Evolutionary conservation across 192 early-diverging fungal species (phyloP), one percentile per base, ranked within the genome.

Genomic region (Rhizophagus clarus): DNA sequence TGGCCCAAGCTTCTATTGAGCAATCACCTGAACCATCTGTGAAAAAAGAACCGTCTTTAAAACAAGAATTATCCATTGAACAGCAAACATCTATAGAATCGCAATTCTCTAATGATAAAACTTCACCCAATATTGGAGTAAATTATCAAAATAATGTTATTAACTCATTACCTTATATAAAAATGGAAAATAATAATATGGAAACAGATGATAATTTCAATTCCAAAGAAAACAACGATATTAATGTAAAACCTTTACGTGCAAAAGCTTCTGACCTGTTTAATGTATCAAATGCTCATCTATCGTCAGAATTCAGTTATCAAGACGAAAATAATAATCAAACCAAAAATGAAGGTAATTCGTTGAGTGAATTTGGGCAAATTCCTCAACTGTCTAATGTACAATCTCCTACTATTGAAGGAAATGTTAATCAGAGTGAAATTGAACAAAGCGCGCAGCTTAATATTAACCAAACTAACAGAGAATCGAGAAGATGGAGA

Each of bases 401-500:
- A 62, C 61, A 62, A 62, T 24, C 63, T 31, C 29, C 63, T 70
- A n/a, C 37, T 24, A 34, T 37, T 56, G 24, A 56, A 61, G 49
- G 34, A 17, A 60, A 75, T 56, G 37, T 49, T 17, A 24, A 26
- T 7, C 31, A 74, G 26, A 49, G 12, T n/a, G 37, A 77, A 45
- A n/a, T 42, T 64, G 61, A 32, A 20, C 31, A 34, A 42, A 77
- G 11, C 66, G 28, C 10, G 28, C 31, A 61, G n/a, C 24, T 5
- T 61, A 61, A 61, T 77, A 51, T 7, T 64, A 61, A 24, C 17
- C 17, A 63, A 62, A 63, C 26, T 34, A 37, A 64, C 28, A 71
- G 31, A 71, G 77, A 79, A 45, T 28, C 42, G 42, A 68, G 68
- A 61, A 79, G 56, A 71, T 79, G 67, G 67, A 68, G 77, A 15